Conservation (phyloP, 78 protist species). For the Monosiga brevicollis region DNA sequence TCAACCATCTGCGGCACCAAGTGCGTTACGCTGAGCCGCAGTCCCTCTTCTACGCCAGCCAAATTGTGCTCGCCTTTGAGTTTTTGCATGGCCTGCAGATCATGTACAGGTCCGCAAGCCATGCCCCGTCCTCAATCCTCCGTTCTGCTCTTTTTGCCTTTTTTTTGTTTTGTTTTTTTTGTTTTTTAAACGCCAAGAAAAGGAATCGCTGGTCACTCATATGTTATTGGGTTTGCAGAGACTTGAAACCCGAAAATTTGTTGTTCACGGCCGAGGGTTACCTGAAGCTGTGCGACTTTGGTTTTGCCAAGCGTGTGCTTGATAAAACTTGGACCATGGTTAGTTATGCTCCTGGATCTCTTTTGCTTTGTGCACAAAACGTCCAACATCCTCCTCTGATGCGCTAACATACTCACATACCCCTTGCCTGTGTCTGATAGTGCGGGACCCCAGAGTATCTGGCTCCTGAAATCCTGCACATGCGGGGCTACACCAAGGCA, state of each 20-base stretch:
- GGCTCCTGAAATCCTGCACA: constrained; percentile 49
- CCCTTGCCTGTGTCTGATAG: too few species aligned
- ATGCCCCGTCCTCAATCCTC: too few species aligned
- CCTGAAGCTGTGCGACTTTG: constrained; percentile 90
- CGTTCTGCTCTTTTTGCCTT: too few species aligned
- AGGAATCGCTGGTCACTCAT: too few species aligned
- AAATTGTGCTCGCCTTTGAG: constrained; percentile 25
- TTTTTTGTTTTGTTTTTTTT: too few species aligned
- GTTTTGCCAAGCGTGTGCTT: constrained; percentile 74
- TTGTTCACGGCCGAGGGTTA: constrained; percentile 81
- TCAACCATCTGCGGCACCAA: constrained; percentile 40
- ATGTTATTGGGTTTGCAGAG: too few species aligned
- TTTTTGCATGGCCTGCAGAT: constrained; percentile 21
- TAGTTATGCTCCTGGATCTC: too few species aligned
- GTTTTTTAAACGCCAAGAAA: too few species aligned
- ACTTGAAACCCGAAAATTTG: constrained; percentile 93
- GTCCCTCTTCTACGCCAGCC: constrained; percentile 24
- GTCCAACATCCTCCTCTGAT: too few species aligned
- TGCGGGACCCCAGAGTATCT: constrained; percentile 40
- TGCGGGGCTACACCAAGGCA: constrained; percentile 18
- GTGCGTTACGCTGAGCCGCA: neutral
- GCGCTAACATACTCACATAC: too few species aligned
- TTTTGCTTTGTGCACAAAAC: too few species aligned
- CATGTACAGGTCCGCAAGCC: constrained; percentile 6
- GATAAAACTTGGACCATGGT: constrained; percentile 28